These are phyloP conservation scores for Digitaria exilis DNA, from an alignment of 202 grass and related monocot species.

Conservation along the genomic window DNA sequence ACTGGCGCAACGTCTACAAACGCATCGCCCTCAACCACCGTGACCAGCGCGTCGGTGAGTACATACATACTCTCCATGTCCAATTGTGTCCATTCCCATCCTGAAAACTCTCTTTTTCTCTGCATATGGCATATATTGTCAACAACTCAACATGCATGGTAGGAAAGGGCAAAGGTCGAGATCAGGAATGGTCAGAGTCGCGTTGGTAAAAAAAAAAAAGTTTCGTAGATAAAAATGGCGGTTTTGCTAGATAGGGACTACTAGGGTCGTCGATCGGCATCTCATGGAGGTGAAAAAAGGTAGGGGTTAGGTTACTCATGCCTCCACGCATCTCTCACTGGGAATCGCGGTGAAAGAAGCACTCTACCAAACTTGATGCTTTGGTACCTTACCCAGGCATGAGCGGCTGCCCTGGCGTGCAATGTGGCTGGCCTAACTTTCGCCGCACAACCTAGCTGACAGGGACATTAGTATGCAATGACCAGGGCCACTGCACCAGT, in stretches of 20 bases:
- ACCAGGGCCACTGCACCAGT: conserved; percentile 11
- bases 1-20: conserved; percentile 96
- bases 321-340: conserved; percentile 7
- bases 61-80: too few relatives aligned
- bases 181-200: neutral
- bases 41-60: conserved; percentile 75
- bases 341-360: conserved; percentile 18
- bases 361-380: conserved; percentile 37
- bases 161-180: neutral
- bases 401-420: neutral
- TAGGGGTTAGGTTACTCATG: neutral
- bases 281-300: neutral
- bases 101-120: neutral
- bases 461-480: conserved; percentile 13
- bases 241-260: neutral
- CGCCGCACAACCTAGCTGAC: conserved; percentile 2
- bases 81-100: too few relatives aligned
- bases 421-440: conserved; percentile 28
- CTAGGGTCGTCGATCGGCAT: neutral
- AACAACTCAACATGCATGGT: too few relatives aligned
- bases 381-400: neutral
- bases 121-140: too few relatives aligned
- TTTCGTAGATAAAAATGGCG: neutral
- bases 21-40: conserved; percentile 94
- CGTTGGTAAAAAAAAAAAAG: neutral